Base-by-base conservation (phyloP, 2,329 filamentous ascomycete genomes). In the Aureobasidium sp. region DNA sequence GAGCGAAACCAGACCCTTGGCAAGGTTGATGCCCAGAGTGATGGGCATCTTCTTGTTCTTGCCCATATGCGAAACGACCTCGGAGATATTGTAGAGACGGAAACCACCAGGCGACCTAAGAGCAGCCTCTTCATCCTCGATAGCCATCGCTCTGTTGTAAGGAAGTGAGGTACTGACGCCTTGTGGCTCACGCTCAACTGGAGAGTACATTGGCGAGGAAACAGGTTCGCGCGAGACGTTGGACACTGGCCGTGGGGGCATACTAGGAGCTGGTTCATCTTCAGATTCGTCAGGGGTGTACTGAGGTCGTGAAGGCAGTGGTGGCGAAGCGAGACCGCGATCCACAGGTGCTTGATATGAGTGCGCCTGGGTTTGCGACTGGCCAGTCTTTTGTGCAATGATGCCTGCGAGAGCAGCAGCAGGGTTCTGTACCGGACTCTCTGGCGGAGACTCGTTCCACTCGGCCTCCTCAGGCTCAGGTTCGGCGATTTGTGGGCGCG, bases 1-100 rank as follows among this genome's bases (percentile, higher is more conserved):
- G 69, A 99, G 90, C 75, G 96, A 86, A 67, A 99, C 95, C 36
- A 88, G 84, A 43, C 92, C 92, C 17, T 90, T 95, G 52, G 88
- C 87, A 62, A 94, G 81, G 72, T 97, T 97, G 71, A 97, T 88
- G n/a, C 93, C 93, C 41, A 97, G 76, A 0, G 90, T 96, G n/a
- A 92, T 96, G 1, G 93, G 92, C 90, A 97, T 94, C 78, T 97
- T 97, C 80, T 96, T 96, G 70, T 90, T 88, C 79, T 96, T 96
- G 62, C 93, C 93, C 85, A 96, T 92, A 48, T 94, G 86, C n/a
- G 92, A 93, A 5, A 96, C 85, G 89, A 96, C 96, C 76, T 97
- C 93, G 72, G 92, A 96, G 69, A 97, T 92, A 69, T 96, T 97
- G 77, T 97, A 97, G 74, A 97, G 81, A 71, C 95, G 92, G 71